These are phyloP conservation scores for Mortierella sp. DNA, from an alignment of 371 early-diverging fungal genomes.

Conservation along the genomic window DNA sequence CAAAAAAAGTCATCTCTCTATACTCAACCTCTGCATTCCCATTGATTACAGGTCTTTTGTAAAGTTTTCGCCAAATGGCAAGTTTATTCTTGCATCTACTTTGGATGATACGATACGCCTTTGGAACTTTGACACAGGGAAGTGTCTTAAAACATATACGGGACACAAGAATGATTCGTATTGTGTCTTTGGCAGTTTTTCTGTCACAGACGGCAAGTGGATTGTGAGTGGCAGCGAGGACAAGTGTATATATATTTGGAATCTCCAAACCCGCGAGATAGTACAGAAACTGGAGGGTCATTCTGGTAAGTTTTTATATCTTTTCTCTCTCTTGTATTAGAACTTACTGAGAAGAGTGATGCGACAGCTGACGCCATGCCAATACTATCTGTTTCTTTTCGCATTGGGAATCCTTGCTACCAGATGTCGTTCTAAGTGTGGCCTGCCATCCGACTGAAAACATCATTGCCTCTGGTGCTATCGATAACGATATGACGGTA, in stretches of 20 bases:
- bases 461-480: slow-evolving; percentile 95
- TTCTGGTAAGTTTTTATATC: slow-evolving; percentile 68
- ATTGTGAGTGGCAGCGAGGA: slow-evolving; percentile 98
- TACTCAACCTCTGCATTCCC: too few species aligned
- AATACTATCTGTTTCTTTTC: not conserved
- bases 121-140: slow-evolving; percentile 94
- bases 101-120: slow-evolving; percentile 93
- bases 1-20: too few species aligned
- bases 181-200: slow-evolving; percentile 94
- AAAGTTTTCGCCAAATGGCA: slow-evolving; percentile 98
- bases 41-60: slow-evolving; percentile 84
- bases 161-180: slow-evolving; percentile 94
- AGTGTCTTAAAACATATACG: slow-evolving; percentile 93
- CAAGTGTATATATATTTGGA: slow-evolving; percentile 94
- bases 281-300: slow-evolving; percentile 95
- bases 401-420: too few species aligned
- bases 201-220: slow-evolving; percentile 95
- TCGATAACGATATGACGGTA: slow-evolving; percentile 92
- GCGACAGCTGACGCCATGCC: not conserved
- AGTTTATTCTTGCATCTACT: slow-evolving; percentile 95
- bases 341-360: not conserved
- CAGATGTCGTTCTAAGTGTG: slow-evolving; percentile 93
- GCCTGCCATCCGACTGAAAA: slow-evolving; percentile 95
- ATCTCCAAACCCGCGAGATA: slow-evolving; percentile 93
- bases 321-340: slow-evolving; percentile 3